Percentiles rank a stretch among this genome's conserved stretches.
phyloP scores from a whole-genome alignment of 2,329 filamentous ascomycete genomes.

The Chaetomiaceae sp. region DNA sequence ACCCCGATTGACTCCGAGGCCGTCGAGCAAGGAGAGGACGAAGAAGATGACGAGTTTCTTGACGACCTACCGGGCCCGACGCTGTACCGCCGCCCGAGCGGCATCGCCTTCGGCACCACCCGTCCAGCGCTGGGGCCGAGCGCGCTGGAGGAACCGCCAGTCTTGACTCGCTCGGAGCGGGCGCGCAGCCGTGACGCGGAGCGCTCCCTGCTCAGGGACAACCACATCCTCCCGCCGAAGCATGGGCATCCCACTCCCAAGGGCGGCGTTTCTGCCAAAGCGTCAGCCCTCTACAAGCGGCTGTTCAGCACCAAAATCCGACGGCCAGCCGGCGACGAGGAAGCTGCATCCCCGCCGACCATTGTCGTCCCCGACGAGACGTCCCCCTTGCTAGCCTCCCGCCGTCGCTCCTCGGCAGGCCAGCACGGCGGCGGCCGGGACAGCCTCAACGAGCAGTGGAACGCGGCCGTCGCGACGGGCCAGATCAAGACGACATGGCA shows the following conservation, averaged over 20 bases:
- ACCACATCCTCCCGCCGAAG: conserved; percentile 61
- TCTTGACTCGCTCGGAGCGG: conserved; percentile 49
- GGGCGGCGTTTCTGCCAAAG: conserved; percentile 2
- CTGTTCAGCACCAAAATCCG: conserved; percentile 55
- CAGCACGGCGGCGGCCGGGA: conserved; percentile 47
- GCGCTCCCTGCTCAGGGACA: conserved; percentile 53
- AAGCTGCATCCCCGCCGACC: conserved; percentile 26
- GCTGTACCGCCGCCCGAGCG: conserved; percentile 71
- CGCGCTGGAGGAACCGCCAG: conserved; percentile 38
- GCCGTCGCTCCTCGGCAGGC: conserved; percentile 24
- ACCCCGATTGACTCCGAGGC: conserved; percentile 29
- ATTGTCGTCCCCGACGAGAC: conserved; percentile 45
- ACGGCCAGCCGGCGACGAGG: conserved; percentile 36
- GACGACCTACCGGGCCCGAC: conserved; percentile 41
- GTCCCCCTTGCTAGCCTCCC: conserved; percentile 35
- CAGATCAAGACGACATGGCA: conserved; percentile 88
- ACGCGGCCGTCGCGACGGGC: conserved; percentile 75
- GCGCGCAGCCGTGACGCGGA: conserved; percentile 27
- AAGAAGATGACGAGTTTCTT: conserved; percentile 37
- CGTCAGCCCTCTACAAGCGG: conserved; percentile 8
- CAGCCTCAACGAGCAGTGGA: conserved; percentile 70
- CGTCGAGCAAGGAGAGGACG: conserved; percentile 23
- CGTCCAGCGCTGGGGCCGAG: conserved; percentile 62
- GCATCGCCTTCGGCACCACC: conserved; percentile 67
- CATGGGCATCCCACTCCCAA: conserved; percentile 34